Conservation (phyloP, 108 stramenopile genomes). For the Parmales sp. region DNA sequence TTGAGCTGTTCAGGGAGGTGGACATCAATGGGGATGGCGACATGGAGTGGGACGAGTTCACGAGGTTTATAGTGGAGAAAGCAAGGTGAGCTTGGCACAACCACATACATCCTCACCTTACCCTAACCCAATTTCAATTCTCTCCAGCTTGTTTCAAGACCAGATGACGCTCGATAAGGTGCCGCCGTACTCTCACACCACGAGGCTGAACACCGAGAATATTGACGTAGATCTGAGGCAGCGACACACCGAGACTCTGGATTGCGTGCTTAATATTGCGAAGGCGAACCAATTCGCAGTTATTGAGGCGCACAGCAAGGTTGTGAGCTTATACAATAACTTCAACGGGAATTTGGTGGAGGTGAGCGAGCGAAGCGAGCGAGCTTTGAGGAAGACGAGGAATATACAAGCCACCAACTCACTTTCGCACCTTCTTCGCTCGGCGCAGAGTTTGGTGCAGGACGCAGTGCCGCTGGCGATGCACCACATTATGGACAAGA, state of each 20-base stretch:
- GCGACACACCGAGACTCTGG: slow-evolving; percentile 4
- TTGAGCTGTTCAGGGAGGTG: slow-evolving; percentile 24
- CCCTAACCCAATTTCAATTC: too few relatives aligned
- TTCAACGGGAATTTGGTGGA: neutral
- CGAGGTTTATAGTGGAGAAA: slow-evolving; percentile 23
- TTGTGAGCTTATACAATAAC: neutral
- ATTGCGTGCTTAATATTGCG: neutral
- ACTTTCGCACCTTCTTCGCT: neutral
- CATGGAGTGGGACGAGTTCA: slow-evolving; percentile 33
- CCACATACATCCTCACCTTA: too few relatives aligned
- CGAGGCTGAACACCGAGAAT: neutral
- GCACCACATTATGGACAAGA: slow-evolving; percentile 18
- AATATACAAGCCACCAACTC: slow-evolving; percentile 23
- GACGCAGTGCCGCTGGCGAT: slow-evolving; percentile 30
- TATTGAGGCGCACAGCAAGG: slow-evolving; percentile 1
- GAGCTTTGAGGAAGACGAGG: slow-evolving; percentile 14
- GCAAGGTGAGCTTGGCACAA: slow-evolving; percentile 10
- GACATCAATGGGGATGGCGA: slow-evolving; percentile 29
- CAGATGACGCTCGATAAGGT: neutral
- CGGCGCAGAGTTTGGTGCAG: slow-evolving; percentile 14
- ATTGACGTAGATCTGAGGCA: slow-evolving; percentile 4
- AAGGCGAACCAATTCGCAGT: neutral
- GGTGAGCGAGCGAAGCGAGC: neutral
- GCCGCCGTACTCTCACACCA: neutral
- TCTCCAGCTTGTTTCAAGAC: neutral